Evolutionary conservation across 192 early-diverging fungal species (phyloP).

Genomic region (Coemansia asiatica): DNA sequence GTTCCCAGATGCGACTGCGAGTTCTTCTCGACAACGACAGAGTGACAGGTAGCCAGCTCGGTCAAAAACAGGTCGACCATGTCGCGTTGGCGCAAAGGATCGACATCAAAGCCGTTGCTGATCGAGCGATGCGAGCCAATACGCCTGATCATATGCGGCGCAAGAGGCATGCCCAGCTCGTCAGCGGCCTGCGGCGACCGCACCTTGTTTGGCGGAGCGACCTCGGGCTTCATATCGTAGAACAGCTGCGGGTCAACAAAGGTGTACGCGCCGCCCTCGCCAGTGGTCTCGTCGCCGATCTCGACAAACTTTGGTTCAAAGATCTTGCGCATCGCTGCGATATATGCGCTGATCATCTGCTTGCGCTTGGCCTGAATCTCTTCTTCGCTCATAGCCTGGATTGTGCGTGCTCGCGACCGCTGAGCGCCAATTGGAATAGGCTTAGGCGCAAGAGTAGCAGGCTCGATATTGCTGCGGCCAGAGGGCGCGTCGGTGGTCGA

Average conservation of each 20-base stretch:
- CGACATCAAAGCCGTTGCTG: slow-evolving; percentile 45
- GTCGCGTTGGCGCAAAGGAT: slow-evolving; percentile 63
- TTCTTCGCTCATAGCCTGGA: slow-evolving; percentile 27
- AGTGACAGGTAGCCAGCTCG: slow-evolving; percentile 89
- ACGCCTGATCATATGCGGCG: slow-evolving; percentile 22
- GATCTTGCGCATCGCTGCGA: slow-evolving; percentile 59
- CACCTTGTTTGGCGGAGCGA: slow-evolving; percentile 26
- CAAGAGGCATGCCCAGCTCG: slow-evolving; percentile 1
- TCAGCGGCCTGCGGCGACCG: slow-evolving; percentile 13
- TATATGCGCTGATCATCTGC: slow-evolving; percentile 59
- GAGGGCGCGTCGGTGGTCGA: slow-evolving; percentile 32
- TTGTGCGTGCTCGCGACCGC: slow-evolving; percentile 39
- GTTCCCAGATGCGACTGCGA: slow-evolving; percentile 43
- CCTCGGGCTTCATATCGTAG: slow-evolving; percentile 66
- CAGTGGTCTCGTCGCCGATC: slow-evolving; percentile 57
- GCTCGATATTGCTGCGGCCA: background rate
- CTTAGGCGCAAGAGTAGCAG: background rate
- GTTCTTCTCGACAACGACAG: slow-evolving; percentile 83
- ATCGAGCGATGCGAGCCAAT: slow-evolving; percentile 49
- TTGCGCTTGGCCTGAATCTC: slow-evolving; percentile 32
- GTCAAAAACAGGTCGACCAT: slow-evolving; percentile 71
- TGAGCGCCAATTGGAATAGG: slow-evolving; percentile 20
- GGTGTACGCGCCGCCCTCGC: slow-evolving; percentile 58
- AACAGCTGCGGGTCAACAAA: slow-evolving; percentile 85
- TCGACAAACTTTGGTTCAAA: slow-evolving; percentile 70